Base-by-base conservation (phyloP, 139 green algal species). In the Trebouxia sp. region DNA sequence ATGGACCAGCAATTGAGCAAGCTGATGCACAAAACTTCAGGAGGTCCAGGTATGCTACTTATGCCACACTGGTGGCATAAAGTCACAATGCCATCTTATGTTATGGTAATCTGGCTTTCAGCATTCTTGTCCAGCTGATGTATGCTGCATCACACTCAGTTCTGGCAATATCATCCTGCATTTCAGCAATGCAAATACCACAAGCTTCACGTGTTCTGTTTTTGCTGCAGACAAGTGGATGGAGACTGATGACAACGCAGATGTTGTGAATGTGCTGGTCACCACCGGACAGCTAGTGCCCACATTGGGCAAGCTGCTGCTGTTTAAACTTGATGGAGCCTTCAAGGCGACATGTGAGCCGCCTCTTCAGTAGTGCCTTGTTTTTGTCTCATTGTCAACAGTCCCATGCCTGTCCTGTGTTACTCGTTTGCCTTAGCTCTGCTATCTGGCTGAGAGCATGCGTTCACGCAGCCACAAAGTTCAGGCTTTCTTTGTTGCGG, bases 281-380 rank as follows among this genome's bases (percentile, higher is more conserved):
- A 85, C 82, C 65, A 78, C 43, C 20, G 82, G 84, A 24, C 82
- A 90, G 77, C 87, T 90, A 41, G 62, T 90, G 41, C 82, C 87
- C 37, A 81, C 80, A 42, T 55, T 90, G 77, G 87, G 70, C 75
- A 90, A 90, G 82, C 84, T 90, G 65, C 50, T 89, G 77, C 82
- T 89, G 22, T 89, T 88, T 62, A 66, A 58, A 65, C 82, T 90
- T 43, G 77, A 82, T 39, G 42, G 24, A 5, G 38, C 58, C 24
- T 89, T 90, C 53, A 62, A 48, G 2, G 41, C 69, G 11, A 45
- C 43, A 66, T 43, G 72, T 62, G 43, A 20, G 72, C 45, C 5
- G 10, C 7, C 32, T 48, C 1, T 28, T 58, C 22, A 11, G 26
- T 39, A 69, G 3, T 39, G 56, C 56, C 26, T 39, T 35, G 24